Evolutionary conservation across 768 basidiomycete species (phyloP).

Genomic region (Rhodotorula diobovata): DNA sequence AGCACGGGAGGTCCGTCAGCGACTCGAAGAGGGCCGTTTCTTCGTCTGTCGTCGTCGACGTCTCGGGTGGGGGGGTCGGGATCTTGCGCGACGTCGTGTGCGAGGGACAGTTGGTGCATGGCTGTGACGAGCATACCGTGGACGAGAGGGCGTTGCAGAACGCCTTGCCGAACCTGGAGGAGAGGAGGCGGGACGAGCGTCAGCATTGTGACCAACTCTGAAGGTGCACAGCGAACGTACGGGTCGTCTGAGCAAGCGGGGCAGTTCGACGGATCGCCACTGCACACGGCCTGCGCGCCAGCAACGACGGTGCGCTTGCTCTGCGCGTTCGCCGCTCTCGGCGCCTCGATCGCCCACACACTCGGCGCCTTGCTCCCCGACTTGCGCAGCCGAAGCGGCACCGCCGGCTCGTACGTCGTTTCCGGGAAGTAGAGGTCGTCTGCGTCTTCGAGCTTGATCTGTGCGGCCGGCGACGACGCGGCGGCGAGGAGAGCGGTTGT

Average conservation of each 20-base stretch:
- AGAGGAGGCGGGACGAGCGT: too few relatives aligned
- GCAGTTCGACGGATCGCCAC: conserved; percentile 82
- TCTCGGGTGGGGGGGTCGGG: conserved; percentile 24
- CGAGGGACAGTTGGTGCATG: conserved; percentile 59
- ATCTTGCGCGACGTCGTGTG: conserved; percentile 34
- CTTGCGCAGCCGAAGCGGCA: conserved; percentile 66
- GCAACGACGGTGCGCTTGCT: conserved; percentile 39
- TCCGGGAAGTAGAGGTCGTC: conserved; percentile 68
- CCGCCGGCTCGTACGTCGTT: conserved; percentile 72
- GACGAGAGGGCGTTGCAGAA: conserved; percentile 71
- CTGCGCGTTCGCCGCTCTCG: conserved; percentile 39
- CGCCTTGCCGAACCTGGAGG: conserved; percentile 64
- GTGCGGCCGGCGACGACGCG: conserved; percentile 19
- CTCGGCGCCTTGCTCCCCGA: conserved; percentile 26
- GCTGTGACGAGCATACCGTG: conserved; percentile 55
- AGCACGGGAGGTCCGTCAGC: conserved; percentile 36
- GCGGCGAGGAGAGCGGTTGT: conserved; percentile 18
- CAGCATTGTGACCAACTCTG: background rate
- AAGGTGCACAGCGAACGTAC: conserved; percentile 3
- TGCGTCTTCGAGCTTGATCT: conserved; percentile 42
- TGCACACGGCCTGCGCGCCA: conserved; percentile 52
- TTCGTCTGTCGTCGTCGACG: conserved; percentile 29
- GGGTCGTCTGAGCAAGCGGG: conserved; percentile 76
- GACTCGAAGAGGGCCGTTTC: conserved; percentile 28
- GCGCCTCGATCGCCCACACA: conserved; percentile 49